Evolutionary conservation across 1,284 basidiomycete species (phyloP), one percentile per base, ranked within the genome.

Genomic region (Apiotrichum akiyoshidainum): DNA sequence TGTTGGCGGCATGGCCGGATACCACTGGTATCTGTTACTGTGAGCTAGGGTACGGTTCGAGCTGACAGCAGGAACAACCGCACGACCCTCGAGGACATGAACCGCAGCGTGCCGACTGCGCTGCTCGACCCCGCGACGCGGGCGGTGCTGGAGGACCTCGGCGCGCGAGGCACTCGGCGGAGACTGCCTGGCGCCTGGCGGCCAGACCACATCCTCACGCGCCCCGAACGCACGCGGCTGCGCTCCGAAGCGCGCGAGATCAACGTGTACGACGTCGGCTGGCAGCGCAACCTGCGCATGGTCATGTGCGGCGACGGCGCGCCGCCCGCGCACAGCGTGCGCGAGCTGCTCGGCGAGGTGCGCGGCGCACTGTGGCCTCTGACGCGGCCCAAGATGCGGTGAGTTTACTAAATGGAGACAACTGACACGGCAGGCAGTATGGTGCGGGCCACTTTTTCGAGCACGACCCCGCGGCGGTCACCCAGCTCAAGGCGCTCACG

Each of bases 1-100:
- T 49, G 80, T 93, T 42, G 90, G 89, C 33, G 85, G 87, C 13
- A 88, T 94, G 75, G 81, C 86, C 16, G 71, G 79, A 44, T 94
- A 90, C 69, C 90, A 94, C 73, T 73, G 88, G 59, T 92, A 89
- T 70, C 84, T 94, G 46, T 82, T 58, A 10, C 19, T 83, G 89
- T 90, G 66, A 68, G 88, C 58, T 54, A 34, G 54, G 17, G 55
- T 56, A 52, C 39, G 12, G 31, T 12, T n/a, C 1, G 1, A 6
- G 31, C 55, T 61, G 50, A 61, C 46, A 14, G 19, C 66, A 92
- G 89, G 33, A 89, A 87, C 46, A 93, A 93, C 73, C 87, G 90
- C 74, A 92, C 90, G 5, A 93, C 90, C 0, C 68, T 92, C 34
- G 91, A 94, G 72, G 83, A 86, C 61, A 82, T 92, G 41, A 85